Evolutionary conservation across 768 basidiomycete species (phyloP), one percentile per base, ranked within the genome.

Genomic region (Termitomyces sp.): DNA sequence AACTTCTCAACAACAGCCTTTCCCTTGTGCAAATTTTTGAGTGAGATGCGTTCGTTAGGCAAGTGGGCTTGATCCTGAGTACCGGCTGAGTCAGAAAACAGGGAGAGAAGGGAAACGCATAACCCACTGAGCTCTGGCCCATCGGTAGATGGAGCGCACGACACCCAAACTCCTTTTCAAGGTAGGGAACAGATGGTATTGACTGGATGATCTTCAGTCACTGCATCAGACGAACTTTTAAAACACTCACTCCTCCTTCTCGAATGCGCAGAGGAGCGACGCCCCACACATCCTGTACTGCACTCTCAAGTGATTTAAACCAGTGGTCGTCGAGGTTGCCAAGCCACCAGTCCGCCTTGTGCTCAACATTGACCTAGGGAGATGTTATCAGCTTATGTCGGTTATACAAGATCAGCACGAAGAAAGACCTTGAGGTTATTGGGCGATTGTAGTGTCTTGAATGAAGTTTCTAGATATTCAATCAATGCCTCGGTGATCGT

Each of bases 281-380:
- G 5, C 87, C 87, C 96, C 96, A 99, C 66, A 95, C 93, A 48
- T 91, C 86, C 51, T 80, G 77, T 0, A 99, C 86, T 23, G 93
- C 89, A 41, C 78, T 75, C 69, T 96, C 93, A 53, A 99, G 79
- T 0, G 91, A 87, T 63, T 86, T 82, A 77, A 95, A 96, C 86
- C 91, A 97, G 4, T 81, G 81, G 59, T 89, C 88, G 56, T 92
- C 84, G 43, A 96, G 80, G 56, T 89, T 85, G 0, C 95, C 94
- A 2, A 99, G 79, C 96, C 96, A 99, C 95, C 95, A 98, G 66
- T 95, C 89, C 0, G 94, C 95, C 2, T 83, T 88, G 60, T 93
- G 90, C 46, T 89, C 85, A 55, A 97, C 84, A 20, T 76, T 79
- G 63, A 95, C 79, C 92, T 95, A 63, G 33, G 20, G 16, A 35